phyloP scores from a whole-genome alignment of 1,139 yeast genomes.

The Geotrichum carabidarum region DNA sequence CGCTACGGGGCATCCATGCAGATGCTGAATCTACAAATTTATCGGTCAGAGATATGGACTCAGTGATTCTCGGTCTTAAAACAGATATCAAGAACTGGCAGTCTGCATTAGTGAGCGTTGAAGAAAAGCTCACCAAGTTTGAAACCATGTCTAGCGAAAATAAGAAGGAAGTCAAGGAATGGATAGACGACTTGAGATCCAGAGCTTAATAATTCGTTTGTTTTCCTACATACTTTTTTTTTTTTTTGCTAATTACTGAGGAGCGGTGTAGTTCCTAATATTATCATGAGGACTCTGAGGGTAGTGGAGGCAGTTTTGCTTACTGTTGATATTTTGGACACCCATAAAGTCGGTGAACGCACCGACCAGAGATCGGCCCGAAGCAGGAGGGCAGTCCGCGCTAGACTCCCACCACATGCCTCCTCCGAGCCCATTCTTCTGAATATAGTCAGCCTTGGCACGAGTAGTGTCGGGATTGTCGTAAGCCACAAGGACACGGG shows the following conservation, averaged over 20 bases:
- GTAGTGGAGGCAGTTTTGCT: conserved; percentile 20
- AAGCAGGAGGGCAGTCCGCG: conserved; percentile 49
- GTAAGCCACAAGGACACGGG: conserved; percentile 51
- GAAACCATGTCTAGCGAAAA: conserved; percentile 6
- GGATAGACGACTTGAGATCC: conserved; percentile 10
- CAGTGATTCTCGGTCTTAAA: conserved; percentile 7
- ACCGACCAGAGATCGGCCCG: conserved; percentile 29
- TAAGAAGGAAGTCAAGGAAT: conserved; percentile 6
- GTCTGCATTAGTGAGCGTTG: conserved; percentile 7
- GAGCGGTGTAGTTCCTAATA: conserved; percentile 5
- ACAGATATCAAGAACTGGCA: conserved; percentile 17
- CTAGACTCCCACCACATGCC: conserved; percentile 95
- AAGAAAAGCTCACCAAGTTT: conserved; percentile 12
- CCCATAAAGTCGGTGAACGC: conserved; percentile 28
- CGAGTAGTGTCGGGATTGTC: conserved; percentile 56
- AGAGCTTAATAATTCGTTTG: not conserved
- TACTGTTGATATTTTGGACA: conserved; percentile 17
- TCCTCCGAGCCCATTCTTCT: conserved; percentile 55
- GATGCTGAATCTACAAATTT: conserved; percentile 15
- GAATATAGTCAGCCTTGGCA: conserved; percentile 58
- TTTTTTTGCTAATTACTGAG: not conserved
- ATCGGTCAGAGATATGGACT: conserved; percentile 15
- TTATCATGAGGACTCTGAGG: conserved; percentile 18
- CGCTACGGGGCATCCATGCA: conserved; percentile 14
- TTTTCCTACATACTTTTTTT: not conserved